Percentiles rank a stretch among this genome's conserved stretches.
Evolutionary conservation across 2,329 filamentous ascomycete species (phyloP).

Genomic region (Cadophora sp.): DNA sequence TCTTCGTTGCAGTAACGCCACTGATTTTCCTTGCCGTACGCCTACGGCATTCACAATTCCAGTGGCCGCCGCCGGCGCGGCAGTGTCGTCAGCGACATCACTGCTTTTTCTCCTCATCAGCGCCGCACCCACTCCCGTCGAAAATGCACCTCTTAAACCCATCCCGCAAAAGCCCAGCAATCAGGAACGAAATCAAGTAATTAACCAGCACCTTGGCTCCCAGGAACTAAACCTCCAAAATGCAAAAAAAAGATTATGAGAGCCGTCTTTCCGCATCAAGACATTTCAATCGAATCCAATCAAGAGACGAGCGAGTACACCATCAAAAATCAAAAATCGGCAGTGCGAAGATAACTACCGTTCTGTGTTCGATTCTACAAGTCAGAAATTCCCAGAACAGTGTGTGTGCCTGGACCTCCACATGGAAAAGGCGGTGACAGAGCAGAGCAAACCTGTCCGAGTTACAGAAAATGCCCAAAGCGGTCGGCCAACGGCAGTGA

Average conservation of each 20-base stretch:
- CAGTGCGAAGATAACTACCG: background rate
- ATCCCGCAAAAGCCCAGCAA: background rate
- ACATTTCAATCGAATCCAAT: background rate
- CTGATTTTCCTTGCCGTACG: background rate
- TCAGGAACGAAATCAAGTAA: background rate
- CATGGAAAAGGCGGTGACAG: conserved; percentile 13
- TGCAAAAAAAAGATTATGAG: conserved; percentile 7
- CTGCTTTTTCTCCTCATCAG: conserved; percentile 10
- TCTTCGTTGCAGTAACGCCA: background rate
- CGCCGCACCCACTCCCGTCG: background rate
- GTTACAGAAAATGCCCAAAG: conserved; percentile 8
- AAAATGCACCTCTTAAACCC: background rate
- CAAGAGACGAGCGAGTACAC: background rate
- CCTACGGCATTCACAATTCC: background rate
- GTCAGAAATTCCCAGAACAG: background rate
- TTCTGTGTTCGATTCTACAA: background rate
- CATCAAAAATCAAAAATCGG: background rate
- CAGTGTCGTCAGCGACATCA: background rate
- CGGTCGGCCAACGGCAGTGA: background rate
- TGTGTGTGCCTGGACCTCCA: background rate
- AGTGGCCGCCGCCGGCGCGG: background rate
- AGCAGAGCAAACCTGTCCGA: background rate
- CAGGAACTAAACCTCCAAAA: background rate
- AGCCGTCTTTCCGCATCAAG: background rate
- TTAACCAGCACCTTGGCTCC: background rate